A percentile compares a stretch with the other conserved stretches of the same genome.
phyloP scores from a whole-genome alignment of 2,329 filamentous ascomycete species.

The Cryphonectria carpinicola region DNA sequence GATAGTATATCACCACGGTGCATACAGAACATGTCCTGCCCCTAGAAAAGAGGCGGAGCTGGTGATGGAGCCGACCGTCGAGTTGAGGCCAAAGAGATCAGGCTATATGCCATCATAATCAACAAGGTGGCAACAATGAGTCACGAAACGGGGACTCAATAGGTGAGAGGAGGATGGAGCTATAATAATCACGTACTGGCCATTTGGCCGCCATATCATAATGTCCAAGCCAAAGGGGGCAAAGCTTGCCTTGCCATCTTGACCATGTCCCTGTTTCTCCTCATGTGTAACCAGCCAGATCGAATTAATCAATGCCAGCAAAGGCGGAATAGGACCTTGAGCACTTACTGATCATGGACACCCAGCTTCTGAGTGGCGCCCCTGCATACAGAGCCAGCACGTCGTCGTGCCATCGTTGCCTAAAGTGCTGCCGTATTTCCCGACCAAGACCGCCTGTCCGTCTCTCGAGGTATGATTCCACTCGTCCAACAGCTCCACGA shows the following conservation, averaged over 20 bases:
- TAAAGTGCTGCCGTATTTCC: constrained; percentile 6
- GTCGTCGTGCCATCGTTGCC: constrained; percentile 16
- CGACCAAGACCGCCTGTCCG: neutral
- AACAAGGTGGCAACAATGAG: neutral
- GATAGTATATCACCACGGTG: constrained; percentile 18
- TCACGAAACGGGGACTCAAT: neutral
- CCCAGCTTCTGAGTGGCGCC: constrained; percentile 47
- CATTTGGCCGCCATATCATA: constrained; percentile 56
- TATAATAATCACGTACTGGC: constrained; percentile 34
- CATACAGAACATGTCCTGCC: constrained; percentile 18
- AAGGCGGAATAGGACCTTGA: neutral
- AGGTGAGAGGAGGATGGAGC: neutral
- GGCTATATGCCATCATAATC: constrained; percentile 32
- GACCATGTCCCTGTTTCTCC: constrained; percentile 45
- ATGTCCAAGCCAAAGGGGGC: constrained; percentile 35
- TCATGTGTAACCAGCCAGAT: constrained; percentile 36
- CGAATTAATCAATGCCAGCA: neutral
- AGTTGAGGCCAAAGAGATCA: constrained; percentile 19
- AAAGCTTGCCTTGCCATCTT: constrained; percentile 13
- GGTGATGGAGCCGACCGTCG: constrained; percentile 16
- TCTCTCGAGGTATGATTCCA: constrained; percentile 30
- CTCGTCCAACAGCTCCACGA: constrained; percentile 40
- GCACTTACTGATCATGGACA: constrained; percentile 50
- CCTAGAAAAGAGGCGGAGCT: constrained; percentile 21
- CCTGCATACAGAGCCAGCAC: neutral